Percentiles rank a stretch among this genome's conserved stretches.
Conservation (phyloP, 2,329 filamentous ascomycete genomes). For the Helotiales sp. region DNA sequence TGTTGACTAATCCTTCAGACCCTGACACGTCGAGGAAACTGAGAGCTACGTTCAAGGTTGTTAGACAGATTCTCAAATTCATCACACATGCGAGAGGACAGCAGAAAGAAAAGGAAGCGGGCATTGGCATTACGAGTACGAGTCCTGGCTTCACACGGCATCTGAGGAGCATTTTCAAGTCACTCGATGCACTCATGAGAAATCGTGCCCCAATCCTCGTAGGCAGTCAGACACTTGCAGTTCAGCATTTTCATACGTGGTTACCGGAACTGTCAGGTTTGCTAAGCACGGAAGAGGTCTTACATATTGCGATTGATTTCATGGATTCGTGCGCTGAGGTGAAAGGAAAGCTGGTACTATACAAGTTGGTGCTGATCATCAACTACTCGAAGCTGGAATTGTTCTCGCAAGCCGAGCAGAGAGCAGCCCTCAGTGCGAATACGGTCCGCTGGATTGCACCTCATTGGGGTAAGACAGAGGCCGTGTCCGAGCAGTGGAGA, state of each 20-base stretch:
- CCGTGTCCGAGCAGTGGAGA: constrained; percentile 81
- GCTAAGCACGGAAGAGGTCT: constrained; percentile 78
- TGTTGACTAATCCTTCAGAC: constrained; percentile 81
- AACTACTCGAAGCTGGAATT: constrained; percentile 83
- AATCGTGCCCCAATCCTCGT: constrained; percentile 83
- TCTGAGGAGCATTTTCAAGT: constrained; percentile 83
- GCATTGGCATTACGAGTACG: constrained; percentile 77
- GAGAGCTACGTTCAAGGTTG: constrained; percentile 91
- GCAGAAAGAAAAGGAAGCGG: constrained; percentile 85
- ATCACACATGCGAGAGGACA: constrained; percentile 86
- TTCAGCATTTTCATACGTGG: constrained; percentile 97
- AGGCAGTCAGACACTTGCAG: constrained; percentile 90
- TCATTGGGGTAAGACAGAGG: constrained; percentile 79
- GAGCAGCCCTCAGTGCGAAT: constrained; percentile 72
- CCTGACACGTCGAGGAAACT: constrained; percentile 80
- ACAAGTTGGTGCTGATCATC: constrained; percentile 89
- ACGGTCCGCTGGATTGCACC: constrained; percentile 89
- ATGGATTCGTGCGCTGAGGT: constrained; percentile 87
- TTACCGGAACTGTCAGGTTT: constrained; percentile 83
- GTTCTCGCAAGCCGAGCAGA: constrained; percentile 77
- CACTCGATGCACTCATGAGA: constrained; percentile 85
- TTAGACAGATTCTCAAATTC: constrained; percentile 89
- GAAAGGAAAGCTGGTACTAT: constrained; percentile 87
- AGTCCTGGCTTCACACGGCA: constrained; percentile 77
- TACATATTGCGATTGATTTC: constrained; percentile 90